Evolutionary conservation across 129 eudicot genomes (phyloP), one percentile per base, ranked within the genome.

Genomic region (sunflower (Helianthus annuus)): DNA sequence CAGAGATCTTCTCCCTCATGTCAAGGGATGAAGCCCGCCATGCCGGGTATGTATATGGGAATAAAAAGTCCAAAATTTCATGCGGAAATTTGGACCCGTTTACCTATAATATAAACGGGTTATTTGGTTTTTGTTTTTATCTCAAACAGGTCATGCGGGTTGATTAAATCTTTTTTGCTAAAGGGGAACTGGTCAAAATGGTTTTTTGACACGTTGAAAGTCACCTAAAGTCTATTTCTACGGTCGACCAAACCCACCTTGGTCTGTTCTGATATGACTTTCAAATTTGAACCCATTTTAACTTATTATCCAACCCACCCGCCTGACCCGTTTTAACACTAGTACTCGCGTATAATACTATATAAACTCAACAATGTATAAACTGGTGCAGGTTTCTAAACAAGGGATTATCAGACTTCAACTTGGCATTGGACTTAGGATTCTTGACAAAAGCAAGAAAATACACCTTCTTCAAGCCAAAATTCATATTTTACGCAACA

Each of bases 1-100:
- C 99, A 57, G 99, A 95, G 84, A 90, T 95, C 75, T 90, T 95
- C 85, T 95, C 99, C n/a, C 99, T 95, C 61, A 95, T 95, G 99
- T 95, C 99, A 16, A 88, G 99, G 72, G 99, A 95, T 34, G 99
- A 95, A 84, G 99, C 99, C 40, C 94, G 99, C 45, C 99, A 95
- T 80, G 99, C 99, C 0, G 97, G 99, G 99, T 95, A 88, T 48
- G 91, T 64, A 51, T 3, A 68, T 64, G 55, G 66, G 45, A 45
- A 19, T 10, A 29, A 10, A 38, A 66, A 4, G 14, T 1, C 45
- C 0, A 24, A 24, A 19, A 19, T 14, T 55, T 17, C 19, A 49
- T 1, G 16, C 13, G 54, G 54, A 15, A 49, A 49, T 49, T 4
- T 54, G 4, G 13, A 54, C 60, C 8, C 32, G 1, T 54, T 54